phyloP scores from a whole-genome alignment of 306 rosid species.

The Gastrolobium villosum region DNA sequence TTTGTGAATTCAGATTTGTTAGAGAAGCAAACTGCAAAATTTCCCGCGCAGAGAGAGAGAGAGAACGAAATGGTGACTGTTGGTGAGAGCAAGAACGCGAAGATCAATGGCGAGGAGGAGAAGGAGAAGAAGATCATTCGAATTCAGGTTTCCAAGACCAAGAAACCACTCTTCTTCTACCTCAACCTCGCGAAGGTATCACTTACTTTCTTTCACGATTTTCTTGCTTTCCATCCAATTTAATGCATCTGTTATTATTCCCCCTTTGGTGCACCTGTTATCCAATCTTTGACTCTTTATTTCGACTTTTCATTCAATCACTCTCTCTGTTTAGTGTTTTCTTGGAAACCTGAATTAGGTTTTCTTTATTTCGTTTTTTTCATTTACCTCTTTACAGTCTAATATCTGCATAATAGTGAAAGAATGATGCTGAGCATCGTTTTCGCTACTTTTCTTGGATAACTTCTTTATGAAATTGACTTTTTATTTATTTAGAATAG shows the following conservation, averaged over 20 bases:
- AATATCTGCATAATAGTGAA: too few species aligned
- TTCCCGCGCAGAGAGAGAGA: not conserved
- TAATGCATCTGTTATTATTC: not conserved
- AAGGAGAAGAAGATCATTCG: constrained; percentile 51
- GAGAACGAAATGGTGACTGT: not conserved
- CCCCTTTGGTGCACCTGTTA: not conserved
- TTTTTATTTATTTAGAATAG: not conserved
- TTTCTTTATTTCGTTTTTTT: not conserved
- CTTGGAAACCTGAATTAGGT: not conserved
- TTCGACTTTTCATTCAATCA: not conserved
- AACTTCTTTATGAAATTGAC: not conserved
- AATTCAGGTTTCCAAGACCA: constrained; percentile 72
- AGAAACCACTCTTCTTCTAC: constrained; percentile 79
- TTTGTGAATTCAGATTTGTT: not conserved
- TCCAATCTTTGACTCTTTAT: not conserved
- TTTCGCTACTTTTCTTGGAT: not conserved
- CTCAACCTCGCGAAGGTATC: constrained; percentile 78
- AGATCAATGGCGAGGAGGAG: constrained; percentile 17
- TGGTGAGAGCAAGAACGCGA: constrained; percentile 2
- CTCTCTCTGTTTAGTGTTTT: not conserved
- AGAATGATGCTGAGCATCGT: not conserved
- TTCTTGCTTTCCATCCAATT: not conserved
- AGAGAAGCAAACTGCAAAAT: constrained; percentile 25
- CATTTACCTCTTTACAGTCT: not conserved
- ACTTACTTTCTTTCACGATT: not conserved